These are phyloP conservation scores for Xylaria flabelliformis DNA, from an alignment of 495 filamentous ascomycete genomes.

Conservation along the genomic window DNA sequence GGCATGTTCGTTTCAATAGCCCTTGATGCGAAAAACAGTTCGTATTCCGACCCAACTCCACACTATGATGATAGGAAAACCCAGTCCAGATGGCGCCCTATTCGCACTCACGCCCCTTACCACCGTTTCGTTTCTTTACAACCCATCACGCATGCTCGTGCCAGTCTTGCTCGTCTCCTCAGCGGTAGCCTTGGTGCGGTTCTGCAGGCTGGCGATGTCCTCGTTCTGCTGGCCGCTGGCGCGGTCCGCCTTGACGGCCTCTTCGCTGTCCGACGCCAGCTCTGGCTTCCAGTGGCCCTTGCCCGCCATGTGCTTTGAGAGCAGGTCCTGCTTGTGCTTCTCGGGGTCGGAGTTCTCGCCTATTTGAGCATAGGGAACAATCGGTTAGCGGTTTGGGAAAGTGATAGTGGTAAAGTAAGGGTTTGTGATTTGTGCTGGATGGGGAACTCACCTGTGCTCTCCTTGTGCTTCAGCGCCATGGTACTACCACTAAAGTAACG, in stretches of 20 bases:
- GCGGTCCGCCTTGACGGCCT: slow-evolving; percentile 67
- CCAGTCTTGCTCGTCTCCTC: slow-evolving; percentile 55
- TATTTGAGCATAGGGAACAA: slow-evolving; percentile 35
- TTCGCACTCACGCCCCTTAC: neutral
- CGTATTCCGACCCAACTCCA: slow-evolving; percentile 6
- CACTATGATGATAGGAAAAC: neutral
- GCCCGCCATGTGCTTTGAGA: slow-evolving; percentile 74
- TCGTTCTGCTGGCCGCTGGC: slow-evolving; percentile 34
- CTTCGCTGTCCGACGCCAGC: slow-evolving; percentile 81
- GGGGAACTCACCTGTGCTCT: slow-evolving; percentile 36
- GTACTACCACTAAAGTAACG: slow-evolving; percentile 35
- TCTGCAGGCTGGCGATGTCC: slow-evolving; percentile 53
- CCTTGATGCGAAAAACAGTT: neutral
- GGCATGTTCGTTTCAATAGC: neutral
- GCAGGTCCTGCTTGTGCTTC: slow-evolving; percentile 71
- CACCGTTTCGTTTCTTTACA: slow-evolving; percentile 34
- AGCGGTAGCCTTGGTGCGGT: slow-evolving; percentile 55
- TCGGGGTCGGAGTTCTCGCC: slow-evolving; percentile 58
- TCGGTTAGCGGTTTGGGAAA: slow-evolving; percentile 18
- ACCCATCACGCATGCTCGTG: slow-evolving; percentile 54
- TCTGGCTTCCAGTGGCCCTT: slow-evolving; percentile 82
- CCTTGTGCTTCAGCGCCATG: slow-evolving; percentile 36
- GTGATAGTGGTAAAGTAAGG: neutral
- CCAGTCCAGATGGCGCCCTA: neutral
- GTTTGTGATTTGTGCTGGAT: neutral